Evolutionary conservation across 176 grass and related monocot species (phyloP), one percentile per base, ranked within the genome.

Genomic region (Hsuehochloa calcarea): DNA sequence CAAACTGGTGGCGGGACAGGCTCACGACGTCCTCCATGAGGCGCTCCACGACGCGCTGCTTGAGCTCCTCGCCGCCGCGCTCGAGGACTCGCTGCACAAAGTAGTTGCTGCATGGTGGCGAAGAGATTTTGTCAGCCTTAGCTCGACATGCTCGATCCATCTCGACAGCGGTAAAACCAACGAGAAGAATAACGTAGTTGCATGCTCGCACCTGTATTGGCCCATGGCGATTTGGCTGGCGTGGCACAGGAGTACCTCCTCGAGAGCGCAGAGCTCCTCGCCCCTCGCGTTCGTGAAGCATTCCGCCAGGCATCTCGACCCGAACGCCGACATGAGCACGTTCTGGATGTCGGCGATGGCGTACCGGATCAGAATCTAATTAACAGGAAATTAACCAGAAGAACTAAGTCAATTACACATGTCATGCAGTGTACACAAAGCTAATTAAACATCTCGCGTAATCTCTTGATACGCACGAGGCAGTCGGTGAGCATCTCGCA

Each of bases 1-100:
- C 88, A 56, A 47, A 60, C 73, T 43, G 27, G 79, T 83, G 8
- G 6, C 1, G 22, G 14, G 79, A 55, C 56, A 90, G 56, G 66
- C 0, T 3, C 46, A 23, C 58, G 4, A 72, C 73, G 65, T 90
- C 58, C 58, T 4, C 46, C 73, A 85, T 85, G 46, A 90, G 34
- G 22, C 10, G 35, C 16, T 39, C 11, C 19, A 70, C 56, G 15
- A 90, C 27, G 6, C 3, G 3, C 26, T 5, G 84, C 72, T 38
- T 70, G 46, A 77, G 60, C 17, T 0, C 0, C 14, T 15, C 66
- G 84, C 68, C 10, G 72, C 58, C 79, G 38, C 0, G 1, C 79
- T 78, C 66, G 55, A 90, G 67, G 46, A 13, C 84, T 3, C 29
- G 37, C 72, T 90, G 88, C 47, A 86, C 2, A 79, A 90, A 82